A percentile compares a stretch with the other conserved stretches of the same genome.
phyloP scores from a whole-genome alignment of 805 yeast genomes.

The Kuraishia cidri region DNA sequence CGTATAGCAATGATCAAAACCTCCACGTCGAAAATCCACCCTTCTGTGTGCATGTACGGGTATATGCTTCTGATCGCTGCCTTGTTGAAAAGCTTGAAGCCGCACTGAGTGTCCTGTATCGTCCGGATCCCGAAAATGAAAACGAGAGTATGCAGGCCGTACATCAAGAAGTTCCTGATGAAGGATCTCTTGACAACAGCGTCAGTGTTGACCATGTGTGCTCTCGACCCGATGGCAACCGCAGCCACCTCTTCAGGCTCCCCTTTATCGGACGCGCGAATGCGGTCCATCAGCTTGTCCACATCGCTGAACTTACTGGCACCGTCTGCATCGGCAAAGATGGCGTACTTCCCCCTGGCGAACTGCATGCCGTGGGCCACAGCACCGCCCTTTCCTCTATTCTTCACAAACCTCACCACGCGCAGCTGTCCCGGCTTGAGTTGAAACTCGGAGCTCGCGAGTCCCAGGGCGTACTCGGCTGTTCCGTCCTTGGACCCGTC shows the following conservation, averaged over 20 bases:
- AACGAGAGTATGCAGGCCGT: conserved; percentile 80
- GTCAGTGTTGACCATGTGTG: conserved; percentile 93
- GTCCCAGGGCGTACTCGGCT: conserved; percentile 55
- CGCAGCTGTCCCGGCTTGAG: conserved; percentile 53
- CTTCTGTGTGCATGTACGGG: conserved; percentile 91
- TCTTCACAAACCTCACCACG: conserved; percentile 59
- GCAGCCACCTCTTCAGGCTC: conserved; percentile 30
- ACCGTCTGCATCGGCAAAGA: conserved; percentile 98
- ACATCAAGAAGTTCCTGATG: conserved; percentile 86
- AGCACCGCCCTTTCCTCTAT: conserved; percentile 96
- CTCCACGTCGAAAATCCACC: conserved; percentile 98
- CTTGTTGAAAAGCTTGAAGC: conserved; percentile 85
- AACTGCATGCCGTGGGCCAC: conserved; percentile 87
- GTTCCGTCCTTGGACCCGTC: conserved; percentile 89
- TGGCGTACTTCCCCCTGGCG: conserved; percentile 59
- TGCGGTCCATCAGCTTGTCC: conserved; percentile 33
- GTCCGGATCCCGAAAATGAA: conserved; percentile 82
- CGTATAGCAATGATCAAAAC: conserved; percentile 71
- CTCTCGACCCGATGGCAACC: conserved; percentile 85
- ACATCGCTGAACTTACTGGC: conserved; percentile 79
- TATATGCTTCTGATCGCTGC: conserved; percentile 57
- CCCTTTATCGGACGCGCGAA: conserved; percentile 18
- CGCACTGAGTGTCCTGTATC: conserved; percentile 94
- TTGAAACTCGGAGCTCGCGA: conserved; percentile 39
- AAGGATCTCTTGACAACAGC: conserved; percentile 94